Conservation (phyloP, 768 basidiomycete species). For the Lactarius vividus region DNA sequence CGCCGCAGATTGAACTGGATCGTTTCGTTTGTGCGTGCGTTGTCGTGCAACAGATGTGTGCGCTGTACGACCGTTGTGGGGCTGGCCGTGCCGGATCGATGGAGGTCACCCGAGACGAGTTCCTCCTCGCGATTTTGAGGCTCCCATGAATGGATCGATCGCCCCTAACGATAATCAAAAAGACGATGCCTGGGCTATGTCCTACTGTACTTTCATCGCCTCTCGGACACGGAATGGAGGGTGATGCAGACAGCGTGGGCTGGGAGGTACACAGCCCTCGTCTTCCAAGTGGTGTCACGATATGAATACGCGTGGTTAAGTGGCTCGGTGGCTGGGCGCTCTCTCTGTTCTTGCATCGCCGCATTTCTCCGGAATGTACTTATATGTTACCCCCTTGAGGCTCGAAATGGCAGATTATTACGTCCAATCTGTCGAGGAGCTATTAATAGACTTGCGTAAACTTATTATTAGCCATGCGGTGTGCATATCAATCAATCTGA, state of each 20-base stretch:
- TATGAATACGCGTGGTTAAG: not conserved
- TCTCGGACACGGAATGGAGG: not conserved
- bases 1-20: constrained; percentile 7
- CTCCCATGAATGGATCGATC: not conserved
- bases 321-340: not conserved
- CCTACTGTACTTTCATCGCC: not conserved
- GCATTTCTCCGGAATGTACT: not conserved
- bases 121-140: constrained; percentile 3
- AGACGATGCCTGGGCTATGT: not conserved
- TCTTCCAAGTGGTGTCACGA: not conserved
- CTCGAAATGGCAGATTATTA: not conserved
- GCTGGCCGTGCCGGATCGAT: not conserved
- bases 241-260: not conserved
- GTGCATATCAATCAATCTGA: not conserved
- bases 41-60: constrained; percentile 11
- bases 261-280: not conserved
- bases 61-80: constrained; percentile 3
- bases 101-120: constrained; percentile 2
- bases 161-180: not conserved
- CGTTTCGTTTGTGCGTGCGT: constrained; percentile 14
- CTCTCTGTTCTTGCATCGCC: not conserved
- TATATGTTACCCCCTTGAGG: not conserved
- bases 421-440: not conserved
- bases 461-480: not conserved
- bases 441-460: not conserved